Conservation (phyloP, 176 grass and related monocot species). For the Olyra latifolia region DNA sequence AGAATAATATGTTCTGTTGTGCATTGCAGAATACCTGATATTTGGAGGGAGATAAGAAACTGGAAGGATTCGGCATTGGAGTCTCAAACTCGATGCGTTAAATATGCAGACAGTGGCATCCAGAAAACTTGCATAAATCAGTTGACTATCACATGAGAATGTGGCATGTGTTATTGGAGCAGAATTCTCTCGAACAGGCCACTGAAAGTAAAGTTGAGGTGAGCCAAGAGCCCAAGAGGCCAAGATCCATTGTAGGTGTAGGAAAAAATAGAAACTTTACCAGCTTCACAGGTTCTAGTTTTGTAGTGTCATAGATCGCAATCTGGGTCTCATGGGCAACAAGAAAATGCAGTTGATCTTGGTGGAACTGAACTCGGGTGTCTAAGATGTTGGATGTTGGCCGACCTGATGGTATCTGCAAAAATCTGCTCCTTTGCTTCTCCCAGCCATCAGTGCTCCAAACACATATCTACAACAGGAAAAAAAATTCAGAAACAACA, state of each 20-base stretch:
- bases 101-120: conserved; percentile 93
- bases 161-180: conserved; percentile 93
- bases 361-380: conserved; percentile 95
- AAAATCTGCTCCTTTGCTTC: conserved; percentile 77
- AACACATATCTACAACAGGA: conserved; percentile 75
- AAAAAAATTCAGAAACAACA: conserved; percentile 4
- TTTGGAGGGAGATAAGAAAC: conserved; percentile 74
- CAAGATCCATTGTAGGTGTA: neutral
- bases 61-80: conserved; percentile 89
- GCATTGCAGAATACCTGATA: conserved; percentile 58
- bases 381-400: conserved; percentile 73
- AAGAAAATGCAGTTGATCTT: conserved; percentile 94
- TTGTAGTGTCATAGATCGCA: conserved; percentile 90
- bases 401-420: conserved; percentile 68
- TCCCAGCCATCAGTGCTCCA: conserved; percentile 98
- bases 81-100: conserved; percentile 71
- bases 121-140: conserved; percentile 88
- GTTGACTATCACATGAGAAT: conserved; percentile 97
- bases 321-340: conserved; percentile 97
- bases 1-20: neutral
- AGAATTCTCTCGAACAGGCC: conserved; percentile 78
- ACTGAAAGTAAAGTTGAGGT: conserved; percentile 52
- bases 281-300: conserved; percentile 83
- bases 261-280: conserved; percentile 28
- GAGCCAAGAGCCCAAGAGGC: conserved; percentile 30